Evolutionary conservation across 306 rosid genomes (phyloP), one percentile per base, ranked within the genome.

Genomic region (Pueraria montana): DNA sequence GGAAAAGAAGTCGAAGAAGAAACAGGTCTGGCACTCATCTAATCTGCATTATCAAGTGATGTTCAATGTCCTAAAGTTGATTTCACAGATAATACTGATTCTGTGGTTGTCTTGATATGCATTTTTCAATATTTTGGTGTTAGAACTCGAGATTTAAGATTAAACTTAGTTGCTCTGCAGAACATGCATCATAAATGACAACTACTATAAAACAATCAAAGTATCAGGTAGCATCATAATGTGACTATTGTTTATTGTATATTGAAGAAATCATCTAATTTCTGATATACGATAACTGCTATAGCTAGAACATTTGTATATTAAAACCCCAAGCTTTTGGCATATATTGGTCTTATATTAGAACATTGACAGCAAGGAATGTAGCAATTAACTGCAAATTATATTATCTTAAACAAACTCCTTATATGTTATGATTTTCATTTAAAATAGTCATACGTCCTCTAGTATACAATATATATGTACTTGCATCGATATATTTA

Each of bases 1-100:
- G 89, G 98, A 96, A 76, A 94, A 94, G 86, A 96, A 94, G 84
- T 74, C 90, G 17, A 96, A 96, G 95, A 94, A 94, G 85, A 96
- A 90, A 66, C 97, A 92, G 98, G 99, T 96, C 76, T 76, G 26
- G 2, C 55, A 34, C 23, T 12, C 4, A 69, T 27, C 40, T 20
- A 70, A 65, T 30, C 21, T 16, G 21, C 63, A 36, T 48, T 71
- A 30, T 36, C 53, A 78, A 40, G 45, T 83, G 73, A 73, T 70
- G 14, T 76, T 17, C 23, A 20, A 46, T 76, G 40, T 48, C 73
- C 53, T 27, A 32, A 78, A 56, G 49, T 64, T 48, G 66, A 58
- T 72, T 61, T 49, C 13, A 69, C 12, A 10, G 72, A 74, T 43
- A 74, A 80, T 71, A 16, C 48, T 65, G 65, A 2, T 76, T 71